Base-by-base conservation (phyloP, 805 yeast species). In the Cyberlindnera veronae region DNA sequence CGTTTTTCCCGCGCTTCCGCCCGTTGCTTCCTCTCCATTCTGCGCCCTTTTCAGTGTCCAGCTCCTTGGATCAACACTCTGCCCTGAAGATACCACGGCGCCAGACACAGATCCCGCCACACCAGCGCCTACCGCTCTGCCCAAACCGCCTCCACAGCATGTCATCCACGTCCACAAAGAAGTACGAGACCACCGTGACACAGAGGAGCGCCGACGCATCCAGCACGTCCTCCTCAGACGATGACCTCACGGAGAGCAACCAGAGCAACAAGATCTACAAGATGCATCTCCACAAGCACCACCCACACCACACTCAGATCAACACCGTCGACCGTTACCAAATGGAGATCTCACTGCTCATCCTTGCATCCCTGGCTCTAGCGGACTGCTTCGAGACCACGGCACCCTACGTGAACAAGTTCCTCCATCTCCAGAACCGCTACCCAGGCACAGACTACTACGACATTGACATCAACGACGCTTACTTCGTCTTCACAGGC, bases 391-490 rank as follows among this genome's bases (percentile, higher is more conserved):
- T 63, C 14, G 35, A 30, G 11, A 60, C 66, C 2, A 36, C 38
- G 13, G 52, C 58, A 15, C 60, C 61, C 11, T 55, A 45, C 48
- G 56, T 68, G 4, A 14, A 46, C 28, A 71, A 69, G 52, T 71
- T 73, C 41, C 53, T 68, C 30, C 58, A 55, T 22, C 46, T 75
- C 31, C 77, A 72, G 43, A 65, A 74, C 53, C 49, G 41, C 22
- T 58, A 59, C 28, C 50, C 55, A 3, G 51, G 48, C n/a, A 42
- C 49, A 13, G 42, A 50, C 14, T 26, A 31, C 14, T 83, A 79
- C 53, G 83, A 74, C 51, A 74, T 79, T 42, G 82, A 83, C 15
- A 37, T 52, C 4, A 71, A 78, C 46, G 90, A 82, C 53, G 41
- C 54, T 2, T 81, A 69, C 58, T 69, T 74, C 50, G 77, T 81